Evolutionary conservation across 768 basidiomycete species (phyloP), one percentile per base, ranked within the genome.

Genomic region (Tricholoma saponaceum): DNA sequence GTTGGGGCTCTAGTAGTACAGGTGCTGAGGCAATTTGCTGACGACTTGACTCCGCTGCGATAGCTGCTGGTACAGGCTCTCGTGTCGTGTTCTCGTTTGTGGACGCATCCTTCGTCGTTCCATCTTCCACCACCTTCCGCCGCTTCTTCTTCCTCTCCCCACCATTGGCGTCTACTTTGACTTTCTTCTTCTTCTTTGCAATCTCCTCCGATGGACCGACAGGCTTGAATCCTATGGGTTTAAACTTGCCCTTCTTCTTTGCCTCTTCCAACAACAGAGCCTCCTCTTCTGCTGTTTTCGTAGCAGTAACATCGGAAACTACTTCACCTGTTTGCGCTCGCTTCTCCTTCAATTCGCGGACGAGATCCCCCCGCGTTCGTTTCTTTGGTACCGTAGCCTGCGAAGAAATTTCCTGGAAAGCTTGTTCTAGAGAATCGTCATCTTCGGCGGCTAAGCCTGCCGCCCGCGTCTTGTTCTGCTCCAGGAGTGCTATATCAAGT

Each of bases 401-500:
- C 12, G 61, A 54, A 10, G 77, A 67, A 8, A 72, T 78, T 59
- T 83, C 83, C 12, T 67, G 63, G 69, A 90, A 90, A 0, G 84
- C 89, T 59, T 84, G 79, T 67, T 98, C 95, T 25, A 95, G 84
- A 1, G 83, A 79, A 12, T 90, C 91, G 59, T 96, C 92, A 62
- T 90, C 89, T 49, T 86, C 86, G 4, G 78, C 75, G 13, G 81
- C 75, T n/a, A 76, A 70, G 2, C 60, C 28, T 1, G 77, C 73
- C 1, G 75, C 76, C 37, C 86, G 84, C 3, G 88, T 87, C 71
- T 86, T 93, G 61, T 89, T 86, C 63, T 92, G 90, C 65, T 92
- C 89, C 14, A 97, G 77, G 6, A 97, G 81, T 0, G 92, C 88
- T 62, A 88, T 80, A 67, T 98, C 95, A 47, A 98, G 84, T 25